Base-by-base conservation (phyloP, 257 asterid genomes). In the Solanum peruvianum region DNA sequence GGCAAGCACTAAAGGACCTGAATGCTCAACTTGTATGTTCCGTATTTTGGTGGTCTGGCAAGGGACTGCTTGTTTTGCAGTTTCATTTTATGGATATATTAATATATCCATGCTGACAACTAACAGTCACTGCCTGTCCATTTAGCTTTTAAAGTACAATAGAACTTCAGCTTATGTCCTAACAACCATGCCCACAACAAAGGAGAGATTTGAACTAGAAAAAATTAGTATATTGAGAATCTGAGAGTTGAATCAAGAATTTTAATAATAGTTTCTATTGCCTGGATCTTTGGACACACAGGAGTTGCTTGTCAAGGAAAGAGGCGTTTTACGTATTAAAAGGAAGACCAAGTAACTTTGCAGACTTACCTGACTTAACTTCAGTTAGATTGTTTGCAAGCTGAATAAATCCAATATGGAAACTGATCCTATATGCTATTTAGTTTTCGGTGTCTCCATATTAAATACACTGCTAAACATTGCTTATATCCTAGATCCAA, bases 1-100 rank as follows among this genome's bases (percentile, higher is more conserved):
- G 99, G 72, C 98, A 94, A 89, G 94, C 93, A 64, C 88, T 97
- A 86, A 96, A 97, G 91, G 99, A 97, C 92, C 95, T 97, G 89
- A 97, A 96, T 92, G 90, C 93, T 88, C 99, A 96, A 85, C 99
- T 97, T 87, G 99, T 97, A 94, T 87, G 98, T 87, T 90, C 85
- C 78, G 6, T 88, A 23, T 33, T 75, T 45, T 78, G 84, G 64
- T 77, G 83, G n/a, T 78, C 41, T 78, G 41, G 84, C 41, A 78
- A 78, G 64, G 49, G 62, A 78, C 64, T 27, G 84, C 41, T 78
- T 45, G 64, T 45, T 45, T 78, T 37, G 11, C 29, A 73, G 21
- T 73, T 78, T 27, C 84, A 27, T 45, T 78, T 15, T 25, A 9
- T 27, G 84, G 66, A 78, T 78, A 78, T 45, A 25, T 77, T 45